Base-by-base conservation (phyloP, 805 yeast genomes). In the Saturnispora silvae region DNA sequence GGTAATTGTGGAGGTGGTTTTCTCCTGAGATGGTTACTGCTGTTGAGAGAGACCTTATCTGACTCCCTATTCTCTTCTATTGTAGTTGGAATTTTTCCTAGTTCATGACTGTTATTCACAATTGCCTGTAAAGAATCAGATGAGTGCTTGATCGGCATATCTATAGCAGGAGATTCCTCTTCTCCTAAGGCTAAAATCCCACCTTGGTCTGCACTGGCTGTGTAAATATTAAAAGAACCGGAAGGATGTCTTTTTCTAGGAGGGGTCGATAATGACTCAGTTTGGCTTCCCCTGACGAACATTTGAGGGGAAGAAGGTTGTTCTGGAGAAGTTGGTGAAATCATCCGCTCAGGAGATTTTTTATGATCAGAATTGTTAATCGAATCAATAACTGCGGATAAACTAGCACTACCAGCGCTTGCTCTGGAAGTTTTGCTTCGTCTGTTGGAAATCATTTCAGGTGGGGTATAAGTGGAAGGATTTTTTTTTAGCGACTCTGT, bases 371-470 rank as follows among this genome's bases (percentile, higher is more conserved):
- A n/a, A n/a, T 31, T 7, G 31, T 32, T 33, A 7, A 35, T 30
- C 14, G 38, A 18, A 32, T 20, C 42, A 30, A 13, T 14, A 23
- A 15, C 20, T 4, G 34, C 24, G 3, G 20, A n/a, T 18, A 28
- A 23, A 28, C 11, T 28, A 6, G 38, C 27, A 11, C 26, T 22
- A 5, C 28, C 33, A 7, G 27, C 11, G 11, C 35, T 37, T 11
- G 27, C 13, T 31, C 20, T 33, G 9, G 37, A 30, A n/a, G 22
- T 33, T 24, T 31, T 40, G 27, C 10, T 28, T 25, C 81, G 61
- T 50, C 82, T 60, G 20, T 64, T 72, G 30, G 70, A 63, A n/a
- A 77, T 77, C 84, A 77, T 77, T 49, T 77, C 82, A 0, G 83
- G 83, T 0, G 77, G 71, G 2, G 42, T 43, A 37, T 56, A 56